Base-by-base conservation (phyloP, 208 protist genomes). In the Crithidia sp. region DNA sequence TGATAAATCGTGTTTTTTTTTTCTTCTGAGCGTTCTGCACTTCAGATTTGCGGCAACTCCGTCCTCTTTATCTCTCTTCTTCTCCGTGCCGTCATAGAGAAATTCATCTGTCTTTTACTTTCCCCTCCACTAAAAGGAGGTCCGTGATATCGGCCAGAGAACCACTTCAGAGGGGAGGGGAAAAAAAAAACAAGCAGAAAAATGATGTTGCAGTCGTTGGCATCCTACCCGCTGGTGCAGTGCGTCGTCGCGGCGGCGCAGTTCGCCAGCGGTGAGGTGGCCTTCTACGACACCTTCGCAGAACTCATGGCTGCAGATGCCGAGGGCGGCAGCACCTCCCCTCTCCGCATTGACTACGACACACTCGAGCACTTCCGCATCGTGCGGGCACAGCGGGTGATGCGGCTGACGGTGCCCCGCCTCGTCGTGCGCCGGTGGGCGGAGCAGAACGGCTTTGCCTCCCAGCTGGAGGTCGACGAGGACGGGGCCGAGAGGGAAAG, bases 341-440 rank as follows among this genome's bases (percentile, higher is more conserved):
- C 89, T 10, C 71, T 96, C 40, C 64, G 63, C 36, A 82, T 96
- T 52, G 67, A 76, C 45, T 96, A 91, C 66, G 83, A 85, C 13
- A 72, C 52, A 14, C 67, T 94, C n/a, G n/a, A 83, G 14, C 87
- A 94, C 53, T 93, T 94, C 67, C 84, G 87, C n/a, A 84, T 94
- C 12, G 81, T 94, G 28, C 86, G 84, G 14, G 68, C 83, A 39
- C 69, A 92, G 63, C 75, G 81, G 45, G 53, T 87, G n/a, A 84
- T 96, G 83, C 91, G 89, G 7, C 84, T 96, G 59, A 84, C 90
- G n/a, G 36, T 92, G 39, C 84, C 84, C 39, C 75, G 71, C 28
- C 39, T 16, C 0, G 43, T 57, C 41, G 85, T 96, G 16, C 67
- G 54, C 47, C 64, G 19, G 17, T 96, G 91, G 89, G 91, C 91